A percentile compares a stretch with the other conserved stretches of the same genome.
Evolutionary conservation across 495 filamentous ascomycete species (phyloP).

Genomic region (Penicillium lividum): DNA sequence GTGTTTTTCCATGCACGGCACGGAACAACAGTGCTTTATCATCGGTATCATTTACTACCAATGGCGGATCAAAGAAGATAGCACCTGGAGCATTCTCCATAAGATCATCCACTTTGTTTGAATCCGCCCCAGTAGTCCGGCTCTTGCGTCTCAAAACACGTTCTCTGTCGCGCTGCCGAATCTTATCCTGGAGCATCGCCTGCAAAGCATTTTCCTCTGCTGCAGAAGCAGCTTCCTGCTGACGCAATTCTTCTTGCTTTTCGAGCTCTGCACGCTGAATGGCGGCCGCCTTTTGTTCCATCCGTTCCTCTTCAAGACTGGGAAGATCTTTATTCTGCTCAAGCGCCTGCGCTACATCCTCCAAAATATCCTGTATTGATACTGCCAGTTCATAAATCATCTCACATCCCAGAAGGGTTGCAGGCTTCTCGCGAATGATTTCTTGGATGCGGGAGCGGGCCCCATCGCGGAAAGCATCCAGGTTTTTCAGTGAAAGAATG

Average conservation of each 20-base stretch:
- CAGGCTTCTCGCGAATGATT: conserved; percentile 68
- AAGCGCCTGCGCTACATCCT: conserved; percentile 77
- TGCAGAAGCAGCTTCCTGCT: conserved; percentile 55
- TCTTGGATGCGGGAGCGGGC: conserved; percentile 67
- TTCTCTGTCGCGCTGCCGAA: conserved; percentile 51
- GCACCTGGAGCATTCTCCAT: conserved; percentile 44
- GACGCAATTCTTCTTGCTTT: conserved; percentile 51
- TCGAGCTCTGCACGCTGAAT: conserved; percentile 55
- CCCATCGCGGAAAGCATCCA: conserved; percentile 62
- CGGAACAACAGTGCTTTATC: conserved; percentile 61
- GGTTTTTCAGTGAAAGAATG: conserved; percentile 64
- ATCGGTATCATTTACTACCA: conserved; percentile 58
- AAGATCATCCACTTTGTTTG: conserved; percentile 30
- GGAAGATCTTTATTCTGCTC: conserved; percentile 72
- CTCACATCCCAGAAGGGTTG: conserved; percentile 69
- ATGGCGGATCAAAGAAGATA: conserved; percentile 70
- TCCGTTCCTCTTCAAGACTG: conserved; percentile 87
- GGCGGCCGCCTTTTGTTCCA: conserved; percentile 61
- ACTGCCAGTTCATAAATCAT: conserved; percentile 91
- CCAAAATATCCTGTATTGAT: conserved; percentile 81
- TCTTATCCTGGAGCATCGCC: conserved; percentile 74
- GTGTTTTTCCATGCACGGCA: conserved; percentile 61
- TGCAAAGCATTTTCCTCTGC: conserved; percentile 77
- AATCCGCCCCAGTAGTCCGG: conserved; percentile 38
- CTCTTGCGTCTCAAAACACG: conserved; percentile 39